A percentile compares a stretch with the other conserved stretches of the same genome.
These are phyloP conservation scores for Gracilaria vermiculophylla DNA, from an alignment of 23 red algal genomes.

Conservation along the genomic window DNA sequence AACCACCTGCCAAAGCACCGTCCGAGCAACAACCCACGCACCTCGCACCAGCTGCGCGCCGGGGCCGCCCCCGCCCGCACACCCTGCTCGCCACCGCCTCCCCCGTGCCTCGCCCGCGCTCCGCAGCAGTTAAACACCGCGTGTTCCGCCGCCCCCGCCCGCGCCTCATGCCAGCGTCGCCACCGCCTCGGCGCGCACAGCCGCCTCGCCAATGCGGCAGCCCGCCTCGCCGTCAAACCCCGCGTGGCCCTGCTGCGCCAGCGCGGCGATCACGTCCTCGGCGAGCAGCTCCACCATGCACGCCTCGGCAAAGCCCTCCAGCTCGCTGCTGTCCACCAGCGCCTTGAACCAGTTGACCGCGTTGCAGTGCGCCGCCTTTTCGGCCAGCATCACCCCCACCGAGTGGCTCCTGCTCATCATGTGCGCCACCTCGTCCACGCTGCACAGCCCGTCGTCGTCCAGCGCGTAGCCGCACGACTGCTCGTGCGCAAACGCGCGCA, in stretches of 20 bases:
- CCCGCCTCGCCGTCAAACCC: constrained; percentile 4
- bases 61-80: too few relatives aligned
- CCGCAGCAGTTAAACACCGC: too few relatives aligned
- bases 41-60: too few relatives aligned
- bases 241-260: constrained; percentile 12
- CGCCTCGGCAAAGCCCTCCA: constrained; percentile 57
- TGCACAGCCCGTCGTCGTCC: not conserved
- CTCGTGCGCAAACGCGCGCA: constrained; percentile 58
- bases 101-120: too few relatives aligned
- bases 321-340: constrained; percentile 63
- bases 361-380: constrained; percentile 34
- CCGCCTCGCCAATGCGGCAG: not conserved
- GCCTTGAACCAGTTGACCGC: constrained; percentile 44
- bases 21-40: too few relatives aligned
- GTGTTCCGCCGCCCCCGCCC: not conserved
- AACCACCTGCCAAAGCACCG: not conserved
- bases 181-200: not conserved
- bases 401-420: not conserved
- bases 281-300: constrained; percentile 57
- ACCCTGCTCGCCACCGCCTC: too few relatives aligned
- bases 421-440: not conserved
- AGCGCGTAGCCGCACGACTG: constrained; percentile 16
- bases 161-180: not conserved
- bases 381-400: constrained; percentile 42
- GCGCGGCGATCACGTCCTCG: constrained; percentile 29